These are phyloP conservation scores for Bidens hawaiensis DNA, from an alignment of 140 eudicot species.

Conservation along the genomic window DNA sequence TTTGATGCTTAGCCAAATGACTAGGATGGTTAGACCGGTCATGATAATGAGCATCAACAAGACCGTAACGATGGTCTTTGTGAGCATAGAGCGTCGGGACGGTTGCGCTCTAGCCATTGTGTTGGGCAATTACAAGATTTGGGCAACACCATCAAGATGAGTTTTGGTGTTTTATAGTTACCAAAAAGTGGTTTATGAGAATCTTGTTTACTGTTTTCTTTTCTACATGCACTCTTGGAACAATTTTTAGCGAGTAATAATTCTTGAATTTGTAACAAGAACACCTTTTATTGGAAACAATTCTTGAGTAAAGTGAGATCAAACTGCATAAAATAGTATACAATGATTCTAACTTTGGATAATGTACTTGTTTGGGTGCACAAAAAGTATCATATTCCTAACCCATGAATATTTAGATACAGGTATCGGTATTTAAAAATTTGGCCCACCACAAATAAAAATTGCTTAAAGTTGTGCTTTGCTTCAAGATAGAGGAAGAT, in stretches of 20 bases:
- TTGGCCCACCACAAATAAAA: constrained; percentile 2
- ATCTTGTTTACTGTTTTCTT: constrained; percentile 15
- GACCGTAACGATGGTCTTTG: constrained; percentile 25
- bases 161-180: constrained; percentile 35
- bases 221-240: constrained; percentile 19
- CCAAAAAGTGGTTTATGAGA: constrained; percentile 24
- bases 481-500: constrained; percentile 21
- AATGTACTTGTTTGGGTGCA: neutral
- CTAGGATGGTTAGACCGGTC: constrained; percentile 48
- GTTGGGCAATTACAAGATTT: neutral
- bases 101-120: constrained; percentile 32
- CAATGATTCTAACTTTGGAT: neutral
- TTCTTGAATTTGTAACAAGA: neutral
- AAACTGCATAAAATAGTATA: neutral
- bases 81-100: constrained; percentile 19
- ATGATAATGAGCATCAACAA: constrained; percentile 41
- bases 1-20: constrained; percentile 56
- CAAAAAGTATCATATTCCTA: no score
- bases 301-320: neutral
- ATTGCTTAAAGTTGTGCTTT: constrained; percentile 19
- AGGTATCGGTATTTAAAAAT: neutral
- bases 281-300: neutral
- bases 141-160: constrained; percentile 4
- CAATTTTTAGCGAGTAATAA: neutral
- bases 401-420: neutral